Evolutionary conservation across 2,329 filamentous ascomycete species (phyloP), one percentile per base, ranked within the genome.

Genomic region (Volutella citrinella): DNA sequence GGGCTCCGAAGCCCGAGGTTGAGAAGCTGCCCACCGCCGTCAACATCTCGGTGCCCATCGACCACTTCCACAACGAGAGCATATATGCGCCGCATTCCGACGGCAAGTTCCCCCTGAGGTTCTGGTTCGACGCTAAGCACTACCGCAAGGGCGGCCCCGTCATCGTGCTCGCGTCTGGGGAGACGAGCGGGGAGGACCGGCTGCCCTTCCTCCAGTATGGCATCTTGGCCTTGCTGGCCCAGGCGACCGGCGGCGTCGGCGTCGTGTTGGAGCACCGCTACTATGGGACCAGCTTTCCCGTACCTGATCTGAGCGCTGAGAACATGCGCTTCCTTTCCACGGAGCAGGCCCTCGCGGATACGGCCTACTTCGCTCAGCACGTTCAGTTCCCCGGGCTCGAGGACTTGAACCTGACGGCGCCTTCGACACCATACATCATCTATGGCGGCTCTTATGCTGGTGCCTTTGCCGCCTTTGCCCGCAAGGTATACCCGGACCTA

Each of bases 381-480:
- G 71, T 89, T 24, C 66, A 78, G 31, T 89, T 90, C 41, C 69
- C 77, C 0, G 86, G 86, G 0, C 61, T 89, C 6, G 80, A 86
- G 52, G 61, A 85, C 42, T 52, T 74, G 16, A 73, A 88, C 43
- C 62, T 93, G 22, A 87, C 77, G 1, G 76, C 85, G 0, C 65
- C 75, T 1, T 70, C 67, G 4, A 80, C 78, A 0, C 77, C 87
- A 0, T 93, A 82, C 64, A 82, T 95, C 38, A 78, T 79, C 1
- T 95, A 94, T 42, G 88, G 88, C 3, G 87, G 87, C 2, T 89
- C 84, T 0, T 95, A 95, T 52, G 85, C 87, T 0, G 88, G 88
- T 4, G 82, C 81, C 0, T 84, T 90, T 46, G 84, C 80, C 9
- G 86, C 88, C 0, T 83, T 95, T 48, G 61, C 88, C 22, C 79